Conservation (phyloP, 2,329 filamentous ascomycete genomes). For the Teratosphaeria zuluensis region DNA sequence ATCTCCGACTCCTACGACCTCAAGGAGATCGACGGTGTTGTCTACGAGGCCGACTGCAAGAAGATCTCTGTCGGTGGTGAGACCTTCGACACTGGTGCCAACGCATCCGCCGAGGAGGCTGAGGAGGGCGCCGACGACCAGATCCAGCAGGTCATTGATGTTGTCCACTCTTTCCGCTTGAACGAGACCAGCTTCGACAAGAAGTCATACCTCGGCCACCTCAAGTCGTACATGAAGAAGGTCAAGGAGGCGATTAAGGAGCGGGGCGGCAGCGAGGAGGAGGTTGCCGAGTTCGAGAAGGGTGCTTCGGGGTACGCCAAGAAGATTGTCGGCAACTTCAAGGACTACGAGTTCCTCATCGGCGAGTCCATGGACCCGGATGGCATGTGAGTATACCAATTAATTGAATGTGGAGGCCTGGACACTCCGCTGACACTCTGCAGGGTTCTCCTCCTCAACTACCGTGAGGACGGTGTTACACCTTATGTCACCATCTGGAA, state of each 20-base stretch:
- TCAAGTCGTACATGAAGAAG: slow-evolving; percentile 93
- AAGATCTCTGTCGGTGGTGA: slow-evolving; percentile 76
- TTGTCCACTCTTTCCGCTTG: slow-evolving; percentile 86
- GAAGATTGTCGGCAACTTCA: slow-evolving; percentile 76
- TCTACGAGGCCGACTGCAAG: slow-evolving; percentile 84
- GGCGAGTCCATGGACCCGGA: slow-evolving; percentile 89
- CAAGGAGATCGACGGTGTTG: slow-evolving; percentile 66
- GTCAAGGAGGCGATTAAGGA: slow-evolving; percentile 63
- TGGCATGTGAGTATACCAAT: slow-evolving; percentile 60
- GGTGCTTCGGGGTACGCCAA: slow-evolving; percentile 67
- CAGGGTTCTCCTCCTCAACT: slow-evolving; percentile 87
- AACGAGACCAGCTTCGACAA: slow-evolving; percentile 73
- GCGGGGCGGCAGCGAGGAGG: slow-evolving; percentile 51
- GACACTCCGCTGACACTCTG: neutral
- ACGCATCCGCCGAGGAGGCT: slow-evolving; percentile 87
- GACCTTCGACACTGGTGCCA: slow-evolving; percentile 72
- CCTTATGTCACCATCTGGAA: slow-evolving; percentile 91
- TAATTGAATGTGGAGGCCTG: neutral
- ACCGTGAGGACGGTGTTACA: slow-evolving; percentile 90
- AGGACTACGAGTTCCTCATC: slow-evolving; percentile 91
- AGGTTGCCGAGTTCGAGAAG: slow-evolving; percentile 69
- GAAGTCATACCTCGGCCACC: slow-evolving; percentile 71
- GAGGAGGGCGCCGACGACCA: slow-evolving; percentile 62
- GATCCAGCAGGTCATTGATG: slow-evolving; percentile 74
- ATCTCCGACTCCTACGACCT: slow-evolving; percentile 90